Percentiles rank a stretch among this genome's conserved stretches.
Conservation (phyloP, 192 early-diverging fungal species). For the Chytriomyces confervae region DNA sequence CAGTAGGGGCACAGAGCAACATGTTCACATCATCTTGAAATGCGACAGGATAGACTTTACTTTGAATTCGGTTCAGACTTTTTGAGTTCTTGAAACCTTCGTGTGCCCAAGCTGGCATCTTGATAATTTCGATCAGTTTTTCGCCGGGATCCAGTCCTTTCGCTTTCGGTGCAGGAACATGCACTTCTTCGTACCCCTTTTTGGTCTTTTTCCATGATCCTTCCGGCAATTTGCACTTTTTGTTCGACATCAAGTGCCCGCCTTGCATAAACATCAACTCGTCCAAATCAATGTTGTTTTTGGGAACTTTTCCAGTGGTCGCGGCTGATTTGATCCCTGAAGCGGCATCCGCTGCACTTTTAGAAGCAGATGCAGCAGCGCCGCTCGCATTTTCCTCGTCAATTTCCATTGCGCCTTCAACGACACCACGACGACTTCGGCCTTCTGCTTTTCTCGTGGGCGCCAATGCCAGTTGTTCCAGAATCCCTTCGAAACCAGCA, state of each 20-base stretch:
- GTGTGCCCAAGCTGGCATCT: slow-evolving; percentile 83
- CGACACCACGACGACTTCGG: slow-evolving; percentile 65
- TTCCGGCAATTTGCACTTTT: slow-evolving; percentile 86
- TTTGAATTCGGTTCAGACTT: slow-evolving; percentile 90
- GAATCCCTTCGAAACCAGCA: slow-evolving; percentile 70
- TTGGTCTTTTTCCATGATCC: slow-evolving; percentile 90
- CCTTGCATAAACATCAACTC: slow-evolving; percentile 89
- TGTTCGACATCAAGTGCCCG: slow-evolving; percentile 97
- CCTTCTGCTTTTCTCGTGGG: slow-evolving; percentile 60
- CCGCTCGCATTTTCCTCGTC: slow-evolving; percentile 43
- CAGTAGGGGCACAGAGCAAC: slow-evolving; percentile 97
- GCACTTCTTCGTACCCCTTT: slow-evolving; percentile 93
- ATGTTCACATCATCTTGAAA: slow-evolving; percentile 91
- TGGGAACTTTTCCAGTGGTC: slow-evolving; percentile 56
- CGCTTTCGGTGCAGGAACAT: slow-evolving; percentile 85
- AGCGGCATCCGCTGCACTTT: slow-evolving; percentile 36
- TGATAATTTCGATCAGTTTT: slow-evolving; percentile 64
- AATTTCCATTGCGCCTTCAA: slow-evolving; percentile 70
- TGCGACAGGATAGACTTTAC: slow-evolving; percentile 83
- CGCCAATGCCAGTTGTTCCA: slow-evolving; percentile 67
- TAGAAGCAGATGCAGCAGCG: slow-evolving; percentile 54
- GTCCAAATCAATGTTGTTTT: slow-evolving; percentile 73
- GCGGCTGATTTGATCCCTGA: slow-evolving; percentile 42
- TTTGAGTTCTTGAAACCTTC: slow-evolving; percentile 70
- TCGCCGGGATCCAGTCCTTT: slow-evolving; percentile 70